Evolutionary conservation across 805 yeast species (phyloP).

Genomic region (Tetrapisispora pingtungensis): DNA sequence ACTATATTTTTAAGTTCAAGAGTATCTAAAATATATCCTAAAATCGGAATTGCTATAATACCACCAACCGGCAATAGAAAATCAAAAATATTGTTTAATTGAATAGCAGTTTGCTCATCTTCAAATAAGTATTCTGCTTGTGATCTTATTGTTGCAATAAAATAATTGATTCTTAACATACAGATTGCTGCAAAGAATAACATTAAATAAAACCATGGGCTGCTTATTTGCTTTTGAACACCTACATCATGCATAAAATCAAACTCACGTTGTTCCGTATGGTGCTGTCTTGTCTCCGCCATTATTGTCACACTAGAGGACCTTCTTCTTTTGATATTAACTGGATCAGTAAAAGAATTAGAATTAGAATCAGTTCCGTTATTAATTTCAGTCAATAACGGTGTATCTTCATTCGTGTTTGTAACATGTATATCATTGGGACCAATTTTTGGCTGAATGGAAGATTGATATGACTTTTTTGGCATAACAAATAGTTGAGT

Average conservation of each 20-base stretch:
- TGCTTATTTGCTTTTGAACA: constrained; percentile 38
- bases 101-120: constrained; percentile 39
- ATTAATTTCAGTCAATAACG: neutral
- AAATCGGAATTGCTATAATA: constrained; percentile 72
- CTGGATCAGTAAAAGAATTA: neutral
- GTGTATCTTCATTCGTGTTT: neutral
- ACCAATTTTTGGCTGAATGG: neutral
- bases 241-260: constrained; percentile 67
- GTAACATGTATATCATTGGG: neutral
- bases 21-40: constrained; percentile 72
- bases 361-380: too few species aligned
- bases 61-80: constrained; percentile 86
- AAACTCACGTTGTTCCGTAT: constrained; percentile 53
- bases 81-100: constrained; percentile 69
- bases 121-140: constrained; percentile 70
- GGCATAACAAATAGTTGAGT: constrained; percentile 83
- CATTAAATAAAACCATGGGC: constrained; percentile 71
- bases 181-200: constrained; percentile 72
- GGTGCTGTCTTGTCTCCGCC: constrained; percentile 46
- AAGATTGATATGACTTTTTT: constrained; percentile 1
- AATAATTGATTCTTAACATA: constrained; percentile 86
- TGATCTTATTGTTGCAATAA: constrained; percentile 78
- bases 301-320: constrained; percentile 59
- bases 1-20: constrained; percentile 52
- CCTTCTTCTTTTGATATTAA: constrained; percentile 8